phyloP scores from a whole-genome alignment of 2,329 filamentous ascomycete genomes.

The Fusarium albosuccineum region DNA sequence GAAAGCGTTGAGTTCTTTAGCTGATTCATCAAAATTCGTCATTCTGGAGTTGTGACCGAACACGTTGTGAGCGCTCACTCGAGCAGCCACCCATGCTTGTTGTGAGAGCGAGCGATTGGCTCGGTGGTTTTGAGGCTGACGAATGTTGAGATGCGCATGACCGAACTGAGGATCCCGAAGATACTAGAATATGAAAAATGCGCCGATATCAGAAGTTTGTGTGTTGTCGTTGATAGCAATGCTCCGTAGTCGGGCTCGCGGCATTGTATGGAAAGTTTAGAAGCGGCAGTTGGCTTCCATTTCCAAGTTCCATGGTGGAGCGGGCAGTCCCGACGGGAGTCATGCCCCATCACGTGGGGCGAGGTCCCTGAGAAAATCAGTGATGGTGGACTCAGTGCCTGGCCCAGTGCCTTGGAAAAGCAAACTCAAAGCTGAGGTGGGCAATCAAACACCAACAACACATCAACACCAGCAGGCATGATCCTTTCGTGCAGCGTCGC shows the following conservation, averaged over 20 bases:
- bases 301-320: conserved; percentile 3
- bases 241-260: conserved; percentile 3
- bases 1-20: conserved; percentile 19
- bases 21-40: conserved; percentile 21
- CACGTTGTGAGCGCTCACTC: conserved; percentile 23
- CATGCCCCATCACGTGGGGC: conserved; percentile 38
- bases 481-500: conserved; percentile 18
- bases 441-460: conserved; percentile 29
- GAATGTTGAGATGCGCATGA: background rate
- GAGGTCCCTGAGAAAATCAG: conserved; percentile 12
- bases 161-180: background rate
- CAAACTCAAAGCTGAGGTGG: conserved; percentile 39
- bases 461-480: conserved; percentile 20
- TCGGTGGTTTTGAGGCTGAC: background rate
- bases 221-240: conserved; percentile 8
- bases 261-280: conserved; percentile 2
- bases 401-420: conserved; percentile 15
- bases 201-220: background rate
- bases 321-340: conserved; percentile 20
- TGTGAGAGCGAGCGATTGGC: background rate
- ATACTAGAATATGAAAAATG: background rate
- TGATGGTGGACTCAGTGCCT: conserved; percentile 12
- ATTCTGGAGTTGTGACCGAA: conserved; percentile 22
- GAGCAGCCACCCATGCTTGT: conserved; percentile 27
- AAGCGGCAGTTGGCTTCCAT: conserved; percentile 7